Evolutionary conservation across 306 rosid species (phyloP), one percentile per base, ranked within the genome.

Genomic region (Cyamopsis tetragonoloba): DNA sequence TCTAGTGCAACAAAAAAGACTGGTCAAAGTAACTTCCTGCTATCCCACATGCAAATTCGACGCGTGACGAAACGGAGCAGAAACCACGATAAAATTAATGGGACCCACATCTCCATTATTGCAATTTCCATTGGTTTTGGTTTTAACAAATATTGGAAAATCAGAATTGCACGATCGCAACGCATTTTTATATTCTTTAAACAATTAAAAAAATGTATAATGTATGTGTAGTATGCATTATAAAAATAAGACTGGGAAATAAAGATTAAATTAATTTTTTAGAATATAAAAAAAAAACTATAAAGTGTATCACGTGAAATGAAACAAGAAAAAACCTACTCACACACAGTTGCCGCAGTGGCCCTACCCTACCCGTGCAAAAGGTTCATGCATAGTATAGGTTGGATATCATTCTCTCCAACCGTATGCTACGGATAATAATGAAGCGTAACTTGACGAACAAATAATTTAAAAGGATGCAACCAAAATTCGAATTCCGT

Each of bases 81-180:
- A 70, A n/a, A 49, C 34, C 60, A 12, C 70, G 54, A 37, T 22
- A 11, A 32, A 7, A n/a, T n/a, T n/a, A n/a, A 31, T 47, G 76
- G 85, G 85, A 23, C 81, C 85, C 48, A 5, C 62, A 77, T 77
- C 73, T 72, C 63, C 60, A 71, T 71, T 73, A 57, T 76, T 81
- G 76, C 32, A 76, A 44, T 28, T 46, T n/a, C n/a, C n/a, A n/a
- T n/a, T n/a, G n/a, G n/a, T n/a, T n/a, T n/a, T 46, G 57, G 76
- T 53, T 39, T 39, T 66, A 62, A 22, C 50, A 7, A n/a, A 19
- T 37, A 73, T 46, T 18, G 19, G 20, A 42, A 72, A 66, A 57
- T 18, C 47, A 23, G 13, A 62, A 73, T n/a, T 24, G 61, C 72
- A 70, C 70, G 66, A 32, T 31, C 24, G 42, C 75, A 22, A 11